phyloP scores from a whole-genome alignment of 345 rosid genomes.

The Triadica sebifera region DNA sequence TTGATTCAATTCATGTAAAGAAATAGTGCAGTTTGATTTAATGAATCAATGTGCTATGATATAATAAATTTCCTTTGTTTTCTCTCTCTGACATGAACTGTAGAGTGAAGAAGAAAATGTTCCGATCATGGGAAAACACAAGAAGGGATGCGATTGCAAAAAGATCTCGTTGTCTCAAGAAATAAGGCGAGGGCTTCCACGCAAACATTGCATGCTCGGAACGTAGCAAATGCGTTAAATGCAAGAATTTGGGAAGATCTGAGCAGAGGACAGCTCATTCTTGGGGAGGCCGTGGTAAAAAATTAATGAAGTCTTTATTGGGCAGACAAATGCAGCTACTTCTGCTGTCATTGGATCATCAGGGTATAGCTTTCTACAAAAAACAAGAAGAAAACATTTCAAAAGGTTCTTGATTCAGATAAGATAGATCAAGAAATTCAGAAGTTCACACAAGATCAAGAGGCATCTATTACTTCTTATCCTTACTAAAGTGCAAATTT shows the following conservation, averaged over 20 bases:
- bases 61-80: background rate
- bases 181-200: constrained; percentile 62
- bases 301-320: constrained; percentile 17
- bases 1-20: background rate
- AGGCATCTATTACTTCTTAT: constrained; percentile 17
- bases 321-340: constrained; percentile 19
- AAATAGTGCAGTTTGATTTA: background rate
- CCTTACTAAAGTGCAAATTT: background rate
- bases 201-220: constrained; percentile 48
- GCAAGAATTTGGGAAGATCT: constrained; percentile 13
- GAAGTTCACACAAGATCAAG: constrained; percentile 16
- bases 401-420: constrained; percentile 27
- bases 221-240: constrained; percentile 47
- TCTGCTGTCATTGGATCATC: constrained; percentile 25
- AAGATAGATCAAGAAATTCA: constrained; percentile 23
- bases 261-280: constrained; percentile 4
- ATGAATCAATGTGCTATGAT: background rate
- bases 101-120: constrained; percentile 29
- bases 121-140: constrained; percentile 31
- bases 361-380: constrained; percentile 17
- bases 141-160: constrained; percentile 58
- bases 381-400: constrained; percentile 38
- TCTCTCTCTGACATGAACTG: background rate
- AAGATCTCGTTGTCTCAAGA: constrained; percentile 47
- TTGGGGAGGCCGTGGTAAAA: constrained; percentile 2